Conservation (phyloP, 129 eudicot genomes). For the Escallonia rubra region DNA sequence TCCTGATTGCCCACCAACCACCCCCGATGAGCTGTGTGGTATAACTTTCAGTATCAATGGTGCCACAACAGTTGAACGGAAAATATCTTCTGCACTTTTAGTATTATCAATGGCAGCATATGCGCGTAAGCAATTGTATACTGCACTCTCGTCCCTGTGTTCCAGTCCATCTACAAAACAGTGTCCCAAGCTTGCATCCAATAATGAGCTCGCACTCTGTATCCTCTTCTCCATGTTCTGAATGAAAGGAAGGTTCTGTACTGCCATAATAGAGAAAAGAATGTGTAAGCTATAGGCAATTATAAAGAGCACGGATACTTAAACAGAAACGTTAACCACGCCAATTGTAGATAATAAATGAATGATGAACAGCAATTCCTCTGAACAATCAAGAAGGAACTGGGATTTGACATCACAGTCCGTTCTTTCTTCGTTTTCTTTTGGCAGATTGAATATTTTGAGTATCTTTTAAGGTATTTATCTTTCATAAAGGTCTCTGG, state of each 20-base stretch:
- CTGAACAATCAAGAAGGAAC: background rate
- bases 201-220: slow-evolving; percentile 67
- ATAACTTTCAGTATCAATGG: slow-evolving; percentile 71
- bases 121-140: slow-evolving; percentile 97
- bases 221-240: slow-evolving; percentile 94
- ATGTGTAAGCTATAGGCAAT: slow-evolving; percentile 7
- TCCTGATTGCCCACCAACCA: slow-evolving; percentile 46
- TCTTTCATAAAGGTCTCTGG: too few species aligned
- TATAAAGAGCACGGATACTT: background rate
- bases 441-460: too few species aligned
- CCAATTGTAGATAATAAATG: background rate
- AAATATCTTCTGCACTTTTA: slow-evolving; percentile 75
- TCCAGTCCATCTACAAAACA: slow-evolving; percentile 89
- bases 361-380: background rate
- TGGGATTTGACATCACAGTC: too few species aligned
- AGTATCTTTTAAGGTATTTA: too few species aligned
- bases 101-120: slow-evolving; percentile 96
- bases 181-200: slow-evolving; percentile 92
- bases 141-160: slow-evolving; percentile 86
- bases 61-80: slow-evolving; percentile 75
- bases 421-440: too few species aligned
- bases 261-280: slow-evolving; percentile 50
- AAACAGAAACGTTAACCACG: background rate
- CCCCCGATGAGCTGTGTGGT: slow-evolving; percentile 49
- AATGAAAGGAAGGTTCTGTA: slow-evolving; percentile 98